Percentiles rank a stretch among this genome's conserved stretches.
Evolutionary conservation across 305 asterid species (phyloP).

Genomic region (Andrographis paniculata): DNA sequence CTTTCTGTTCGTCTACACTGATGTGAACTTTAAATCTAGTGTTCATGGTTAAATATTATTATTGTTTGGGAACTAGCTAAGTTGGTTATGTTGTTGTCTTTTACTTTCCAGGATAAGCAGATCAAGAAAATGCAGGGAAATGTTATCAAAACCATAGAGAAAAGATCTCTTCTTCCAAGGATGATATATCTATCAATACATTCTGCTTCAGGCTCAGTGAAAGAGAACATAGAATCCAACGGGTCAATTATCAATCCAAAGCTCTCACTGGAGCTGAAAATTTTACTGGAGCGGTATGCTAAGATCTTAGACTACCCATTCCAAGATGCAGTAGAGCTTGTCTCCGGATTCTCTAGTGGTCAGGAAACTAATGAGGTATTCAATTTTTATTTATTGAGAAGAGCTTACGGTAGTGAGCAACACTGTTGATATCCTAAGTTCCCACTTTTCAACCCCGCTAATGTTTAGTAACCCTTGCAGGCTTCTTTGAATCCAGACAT

Average conservation of each 20-base stretch:
- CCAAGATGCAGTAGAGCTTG: slow-evolving; percentile 74
- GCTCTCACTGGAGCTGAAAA: slow-evolving; percentile 59
- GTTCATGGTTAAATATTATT: too few species aligned
- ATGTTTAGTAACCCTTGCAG: slow-evolving; percentile 33
- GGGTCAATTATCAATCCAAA: slow-evolving; percentile 58
- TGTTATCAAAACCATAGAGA: slow-evolving; percentile 51
- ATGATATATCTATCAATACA: slow-evolving; percentile 74
- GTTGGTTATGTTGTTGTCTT: background rate
- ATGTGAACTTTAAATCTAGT: too few species aligned
- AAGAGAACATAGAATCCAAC: slow-evolving; percentile 64
- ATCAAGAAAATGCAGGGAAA: slow-evolving; percentile 51
- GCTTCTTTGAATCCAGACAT: slow-evolving; percentile 37
- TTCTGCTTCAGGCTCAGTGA: slow-evolving; percentile 69
- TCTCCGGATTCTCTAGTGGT: slow-evolving; percentile 56
- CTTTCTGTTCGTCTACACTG: too few species aligned
- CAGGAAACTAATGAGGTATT: slow-evolving; percentile 57
- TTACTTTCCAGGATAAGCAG: slow-evolving; percentile 40
- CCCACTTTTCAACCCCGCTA: background rate
- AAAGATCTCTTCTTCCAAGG: slow-evolving; percentile 91
- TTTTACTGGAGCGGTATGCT: slow-evolving; percentile 80
- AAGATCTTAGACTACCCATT: slow-evolving; percentile 59
- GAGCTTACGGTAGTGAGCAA: background rate
- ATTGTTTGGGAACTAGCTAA: background rate
- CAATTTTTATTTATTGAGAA: slow-evolving; percentile 4
- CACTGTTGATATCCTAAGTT: background rate